Base-by-base conservation (phyloP, 495 filamentous ascomycete species). In the Evernia prunastri region DNA sequence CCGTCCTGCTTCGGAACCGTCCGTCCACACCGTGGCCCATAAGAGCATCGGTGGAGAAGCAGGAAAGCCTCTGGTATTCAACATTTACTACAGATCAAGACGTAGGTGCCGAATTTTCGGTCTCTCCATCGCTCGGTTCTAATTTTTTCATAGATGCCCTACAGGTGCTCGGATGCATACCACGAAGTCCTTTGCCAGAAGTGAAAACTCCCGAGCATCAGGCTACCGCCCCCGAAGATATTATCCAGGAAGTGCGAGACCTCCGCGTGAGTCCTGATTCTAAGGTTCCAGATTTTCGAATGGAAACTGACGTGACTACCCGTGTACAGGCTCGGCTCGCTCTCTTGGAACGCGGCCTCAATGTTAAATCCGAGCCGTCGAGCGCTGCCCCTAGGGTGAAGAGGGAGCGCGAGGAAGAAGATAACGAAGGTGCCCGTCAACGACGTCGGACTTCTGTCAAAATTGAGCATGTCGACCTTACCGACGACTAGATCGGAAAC, bases 401-500 rank as follows among this genome's bases (percentile, higher is more conserved):
- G n/a, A 25, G 37, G 9, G 56, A 63, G 20, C 61, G 54, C 13
- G 54, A 59, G 4, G 61, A 59, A 15, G 61, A 39, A 9, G 23
- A 20, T 8, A 33, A 58, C 15, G 1, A 18, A n/a, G 27, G 13
- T 9, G 9, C 40, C 18, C 36, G 29, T 25, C 54, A 63, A 31
- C 20, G 61, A 57, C 61, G 51, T 1, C 39, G 49, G 0, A 45
- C 4, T 10, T 2, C 29, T 4, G 29, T 17, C 39, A 37, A 57
- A 37, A 17, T 58, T 3, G 61, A 63, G 53, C 54, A 25, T 23
- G 11, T 63, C 39, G 61, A 63, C 36, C 53, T 63, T 23, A 63
- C 61, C 15, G n/a, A 40, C 1, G 61, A 57, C 17, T 63, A 59
- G 23, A 20, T 54, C 29, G 51, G 27, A 10, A 33, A 20, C 13